Base-by-base conservation (phyloP, 352 stramenopile species). In the Phytophthora pluvialis region DNA sequence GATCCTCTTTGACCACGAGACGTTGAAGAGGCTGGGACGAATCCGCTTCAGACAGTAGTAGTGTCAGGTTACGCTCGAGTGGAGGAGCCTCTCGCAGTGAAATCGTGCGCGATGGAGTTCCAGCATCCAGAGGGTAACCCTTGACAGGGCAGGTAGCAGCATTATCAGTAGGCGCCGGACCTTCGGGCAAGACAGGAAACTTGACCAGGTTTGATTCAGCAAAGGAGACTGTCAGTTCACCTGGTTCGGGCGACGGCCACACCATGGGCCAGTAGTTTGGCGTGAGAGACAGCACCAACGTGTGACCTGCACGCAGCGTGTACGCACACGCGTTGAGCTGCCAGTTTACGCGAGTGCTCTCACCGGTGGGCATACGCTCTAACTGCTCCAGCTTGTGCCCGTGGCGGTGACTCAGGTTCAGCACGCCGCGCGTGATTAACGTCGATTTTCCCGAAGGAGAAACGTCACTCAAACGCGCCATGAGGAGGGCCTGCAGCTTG, bases 231-330 rank as follows among this genome's bases (percentile, higher is more conserved):
- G 56, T 64, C n/a, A 85, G 60, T 12, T 66, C 42, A 2, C 55
- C 73, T 36, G 71, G 77, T 52, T 79, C 69, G 9, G 74, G 77
- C 13, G 77, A 85, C 5, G 77, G 74, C 77, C 77, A 83, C 3
- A 83, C 45, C 58, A 85, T 77, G 16, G 77, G 77, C 74, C 77
- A 85, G 66, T 85, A 85, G 52, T 75, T 75, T 16, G 77, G 63
- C 15, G 74, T 81, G 33, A 85, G 45, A 2, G 72, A 67, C 8
- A 85, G 44, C 49, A 78, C 31, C 28, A 85, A 47, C n/a, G 42
- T 54, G 44, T 83, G 73, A 4, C 77, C 72, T 1, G 39, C 28
- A 21, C 64, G 38, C 1, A 85, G 44, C 3, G 64, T 72, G 55
- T 85, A 85, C 1, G 77, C 74, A 36, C 77, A 85, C 11, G 64